A percentile compares a stretch with the other conserved stretches of the same genome.
These are phyloP conservation scores for Macrophomina tecta DNA, from an alignment of 2,329 filamentous ascomycete species.

Conservation along the genomic window DNA sequence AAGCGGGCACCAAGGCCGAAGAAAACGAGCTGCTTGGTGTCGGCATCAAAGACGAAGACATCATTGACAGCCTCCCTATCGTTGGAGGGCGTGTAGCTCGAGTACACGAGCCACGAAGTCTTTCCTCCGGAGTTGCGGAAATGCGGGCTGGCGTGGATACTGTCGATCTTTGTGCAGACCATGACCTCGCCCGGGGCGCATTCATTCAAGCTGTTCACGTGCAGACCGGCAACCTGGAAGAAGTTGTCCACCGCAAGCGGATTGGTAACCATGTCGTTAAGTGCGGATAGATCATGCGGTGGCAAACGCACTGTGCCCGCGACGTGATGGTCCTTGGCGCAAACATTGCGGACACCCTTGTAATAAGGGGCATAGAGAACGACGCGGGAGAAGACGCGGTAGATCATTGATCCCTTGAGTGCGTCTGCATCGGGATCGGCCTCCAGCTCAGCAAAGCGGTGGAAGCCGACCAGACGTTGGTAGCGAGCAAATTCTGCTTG, in stretches of 20 bases:
- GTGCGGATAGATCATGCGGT: not conserved
- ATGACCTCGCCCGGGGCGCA: not conserved
- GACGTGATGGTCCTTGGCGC: not conserved
- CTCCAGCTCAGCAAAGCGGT: not conserved
- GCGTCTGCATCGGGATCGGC: not conserved
- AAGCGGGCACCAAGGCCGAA: not conserved
- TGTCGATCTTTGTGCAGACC: not conserved
- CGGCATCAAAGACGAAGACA: slow-evolving; percentile 1
- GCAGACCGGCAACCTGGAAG: slow-evolving; percentile 27
- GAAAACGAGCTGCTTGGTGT: not conserved
- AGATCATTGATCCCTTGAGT: not conserved
- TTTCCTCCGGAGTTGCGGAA: not conserved
- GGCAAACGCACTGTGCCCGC: not conserved
- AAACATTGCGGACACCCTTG: not conserved
- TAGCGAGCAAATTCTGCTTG: not conserved
- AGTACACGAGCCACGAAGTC: not conserved
- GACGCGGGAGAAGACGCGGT: slow-evolving; percentile 23
- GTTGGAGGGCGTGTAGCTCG: not conserved
- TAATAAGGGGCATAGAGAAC: slow-evolving; percentile 28
- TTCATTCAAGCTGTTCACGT: slow-evolving; percentile 16
- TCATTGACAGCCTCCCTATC: not conserved
- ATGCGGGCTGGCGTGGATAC: not conserved
- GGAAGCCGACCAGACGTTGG: not conserved
- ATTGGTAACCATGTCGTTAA: not conserved
- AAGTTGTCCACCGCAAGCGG: slow-evolving; percentile 29